Evolutionary conservation across 768 basidiomycete genomes (phyloP).

Genomic region (Termitomyces sp.): DNA sequence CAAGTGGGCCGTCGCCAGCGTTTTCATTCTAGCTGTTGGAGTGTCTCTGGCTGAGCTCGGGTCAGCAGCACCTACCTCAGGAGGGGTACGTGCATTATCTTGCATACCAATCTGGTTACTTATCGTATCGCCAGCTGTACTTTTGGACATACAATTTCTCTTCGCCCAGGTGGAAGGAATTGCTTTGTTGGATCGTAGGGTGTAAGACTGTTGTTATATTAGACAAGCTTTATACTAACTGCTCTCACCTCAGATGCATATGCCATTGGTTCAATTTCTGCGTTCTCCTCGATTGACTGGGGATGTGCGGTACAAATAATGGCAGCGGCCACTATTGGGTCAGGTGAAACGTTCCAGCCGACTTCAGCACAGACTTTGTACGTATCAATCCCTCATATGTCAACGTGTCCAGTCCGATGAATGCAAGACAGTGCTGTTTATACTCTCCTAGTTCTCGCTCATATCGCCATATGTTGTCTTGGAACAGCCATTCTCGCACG

Average conservation of each 20-base stretch:
- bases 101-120: not conserved
- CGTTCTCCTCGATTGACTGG: slow-evolving; percentile 58
- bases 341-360: slow-evolving; percentile 24
- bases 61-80: slow-evolving; percentile 70
- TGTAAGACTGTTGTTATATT: slow-evolving; percentile 34
- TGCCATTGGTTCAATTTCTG: slow-evolving; percentile 39
- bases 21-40: slow-evolving; percentile 62
- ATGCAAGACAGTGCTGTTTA: slow-evolving; percentile 55
- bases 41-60: slow-evolving; percentile 69
- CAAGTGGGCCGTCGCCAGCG: slow-evolving; percentile 65
- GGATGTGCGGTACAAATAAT: slow-evolving; percentile 58
- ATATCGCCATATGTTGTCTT: slow-evolving; percentile 64
- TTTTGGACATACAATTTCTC: slow-evolving; percentile 67
- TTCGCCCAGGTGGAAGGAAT: slow-evolving; percentile 52
- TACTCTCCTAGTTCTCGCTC: slow-evolving; percentile 56
- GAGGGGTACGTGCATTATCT: slow-evolving; percentile 41
- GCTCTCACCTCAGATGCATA: slow-evolving; percentile 37
- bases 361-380: slow-evolving; percentile 32
- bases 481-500: slow-evolving; percentile 67
- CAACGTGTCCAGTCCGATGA: not conserved
- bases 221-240: not conserved
- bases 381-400: not conserved
- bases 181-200: slow-evolving; percentile 69
- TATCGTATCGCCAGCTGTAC: slow-evolving; percentile 40
- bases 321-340: slow-evolving; percentile 43